Evolutionary conservation across 176 grass and related monocot genomes (phyloP), one percentile per base, ranked within the genome.

Genomic region (Olyra latifolia): DNA sequence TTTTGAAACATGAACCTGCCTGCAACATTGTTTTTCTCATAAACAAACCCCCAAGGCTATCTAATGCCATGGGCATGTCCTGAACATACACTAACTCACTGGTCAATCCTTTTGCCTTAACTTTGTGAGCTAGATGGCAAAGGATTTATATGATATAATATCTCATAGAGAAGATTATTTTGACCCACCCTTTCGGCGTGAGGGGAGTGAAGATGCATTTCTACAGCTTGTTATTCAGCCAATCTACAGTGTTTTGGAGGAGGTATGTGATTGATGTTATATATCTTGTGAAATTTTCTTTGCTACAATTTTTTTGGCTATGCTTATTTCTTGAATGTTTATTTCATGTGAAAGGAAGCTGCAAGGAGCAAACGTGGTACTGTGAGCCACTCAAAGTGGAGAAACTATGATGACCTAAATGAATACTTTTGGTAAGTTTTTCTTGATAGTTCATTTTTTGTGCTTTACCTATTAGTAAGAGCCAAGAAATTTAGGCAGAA

Each of bases 351-450:
- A 87, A 87, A 98, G 96, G 96, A 98, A 93, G 82, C 89, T 83
- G 52, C 9, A 69, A 86, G 62, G 74, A 82, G 81, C 65, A 95
- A 91, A 87, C 6, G 3, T 44, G 86, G 92, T 91, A 94, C 86
- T 24, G 71, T 42, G 41, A 98, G 96, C 78, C 96, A 98, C 88
- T 98, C 96, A 67, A 84, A 62, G 71, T 98, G 96, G 96, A 93
- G 96, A 91, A 98, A 98, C 64, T 98, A 98, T 80, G 96, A 98
- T 65, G 96, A 98, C 73, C 79, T 98, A 74, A 98, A 98, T 48
- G 96, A 98, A 80, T 98, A 84, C 65, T 98, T 98, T 76, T 98
- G 92, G 96, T 98, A 87, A 82, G 60, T 76, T 29, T 29, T 62
- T 76, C 38, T 46, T 91, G 56, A 58, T 81, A 39, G 22, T 74